These are phyloP conservation scores for Leishmania turanica DNA, from an alignment of 208 protist species.

Conservation along the genomic window DNA sequence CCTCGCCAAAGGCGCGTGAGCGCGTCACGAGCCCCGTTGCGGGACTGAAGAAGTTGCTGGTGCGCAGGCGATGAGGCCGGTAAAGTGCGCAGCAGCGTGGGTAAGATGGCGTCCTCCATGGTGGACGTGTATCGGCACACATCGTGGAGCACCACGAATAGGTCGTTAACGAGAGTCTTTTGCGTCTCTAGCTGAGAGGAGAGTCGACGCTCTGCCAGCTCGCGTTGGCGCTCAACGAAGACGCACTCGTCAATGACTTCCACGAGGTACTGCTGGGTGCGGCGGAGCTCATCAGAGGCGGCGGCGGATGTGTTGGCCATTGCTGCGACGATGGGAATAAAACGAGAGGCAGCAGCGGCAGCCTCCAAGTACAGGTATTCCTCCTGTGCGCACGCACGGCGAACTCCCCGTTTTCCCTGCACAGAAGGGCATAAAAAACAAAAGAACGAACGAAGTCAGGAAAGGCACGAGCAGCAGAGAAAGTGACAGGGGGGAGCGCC, in stretches of 20 bases:
- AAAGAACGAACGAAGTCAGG: neutral
- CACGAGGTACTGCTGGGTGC: conserved; percentile 47
- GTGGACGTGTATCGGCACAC: conserved; percentile 22
- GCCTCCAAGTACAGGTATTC: neutral
- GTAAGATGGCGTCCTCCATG: conserved; percentile 20
- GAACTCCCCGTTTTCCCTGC: neutral
- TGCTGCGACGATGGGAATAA: neutral
- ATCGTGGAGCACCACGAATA: conserved; percentile 20
- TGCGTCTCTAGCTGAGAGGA: conserved; percentile 32
- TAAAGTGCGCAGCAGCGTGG: conserved; percentile 2
- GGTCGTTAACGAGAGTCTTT: conserved; percentile 20
- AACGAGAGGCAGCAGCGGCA: neutral
- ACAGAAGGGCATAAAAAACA: neutral
- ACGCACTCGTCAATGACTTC: conserved; percentile 85
- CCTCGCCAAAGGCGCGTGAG: neutral
- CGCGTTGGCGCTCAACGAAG: conserved; percentile 68
- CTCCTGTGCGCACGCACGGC: neutral
- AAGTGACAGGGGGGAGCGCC: neutral
- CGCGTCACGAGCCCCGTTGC: neutral
- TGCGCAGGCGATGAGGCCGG: neutral
- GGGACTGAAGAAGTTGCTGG: conserved; percentile 6
- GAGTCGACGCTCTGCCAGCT: conserved; percentile 40
- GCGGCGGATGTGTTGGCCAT: conserved; percentile 2
- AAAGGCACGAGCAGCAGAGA: neutral
- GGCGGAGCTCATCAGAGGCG: conserved; percentile 26